Evolutionary conservation across 768 basidiomycete species (phyloP).

Genomic region (Termitomyces sp.): DNA sequence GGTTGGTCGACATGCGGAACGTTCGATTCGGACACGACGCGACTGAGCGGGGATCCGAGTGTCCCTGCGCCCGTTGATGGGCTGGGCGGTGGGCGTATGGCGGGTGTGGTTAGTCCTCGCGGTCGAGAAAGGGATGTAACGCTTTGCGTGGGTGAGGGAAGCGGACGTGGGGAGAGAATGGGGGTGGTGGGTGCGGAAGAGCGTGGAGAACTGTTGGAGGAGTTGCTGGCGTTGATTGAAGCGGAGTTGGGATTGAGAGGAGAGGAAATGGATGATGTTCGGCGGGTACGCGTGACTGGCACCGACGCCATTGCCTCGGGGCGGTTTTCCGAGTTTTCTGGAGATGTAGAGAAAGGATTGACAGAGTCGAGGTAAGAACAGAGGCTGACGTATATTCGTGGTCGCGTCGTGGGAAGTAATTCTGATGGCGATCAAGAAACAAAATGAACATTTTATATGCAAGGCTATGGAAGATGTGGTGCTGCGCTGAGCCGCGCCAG

Average conservation of each 20-base stretch:
- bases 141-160: not conserved
- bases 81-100: slow-evolving; percentile 5
- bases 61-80: not conserved
- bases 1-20: not conserved
- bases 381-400: no score
- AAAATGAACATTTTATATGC: no score
- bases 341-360: no score
- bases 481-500: no score
- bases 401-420: no score
- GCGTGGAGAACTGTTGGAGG: not conserved
- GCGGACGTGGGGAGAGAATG: not conserved
- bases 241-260: slow-evolving; percentile 2
- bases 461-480: no score
- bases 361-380: no score
- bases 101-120: slow-evolving; percentile 8
- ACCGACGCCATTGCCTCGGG: no score
- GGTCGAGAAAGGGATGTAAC: slow-evolving; percentile 2
- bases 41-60: slow-evolving; percentile 10
- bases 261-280: slow-evolving; percentile 1
- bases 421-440: no score
- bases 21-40: slow-evolving; percentile 11
- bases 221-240: not conserved
- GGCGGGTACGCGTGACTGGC: not conserved
- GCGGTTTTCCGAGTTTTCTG: no score
- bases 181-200: not conserved